phyloP scores from a whole-genome alignment of 2,329 filamentous ascomycete genomes.

The Microascus cirrosus region DNA sequence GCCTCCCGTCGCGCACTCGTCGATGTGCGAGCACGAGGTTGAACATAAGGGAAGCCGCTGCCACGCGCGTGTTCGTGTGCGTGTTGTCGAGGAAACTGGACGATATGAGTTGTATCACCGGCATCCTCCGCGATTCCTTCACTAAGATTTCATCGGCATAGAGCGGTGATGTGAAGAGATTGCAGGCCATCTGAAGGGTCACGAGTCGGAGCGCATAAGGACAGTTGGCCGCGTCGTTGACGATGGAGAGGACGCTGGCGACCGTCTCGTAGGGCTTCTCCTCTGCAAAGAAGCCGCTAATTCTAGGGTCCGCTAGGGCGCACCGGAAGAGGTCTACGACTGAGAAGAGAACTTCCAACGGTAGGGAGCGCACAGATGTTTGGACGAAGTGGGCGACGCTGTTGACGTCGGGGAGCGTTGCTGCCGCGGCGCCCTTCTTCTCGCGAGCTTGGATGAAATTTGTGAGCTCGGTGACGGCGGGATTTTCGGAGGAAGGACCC shows the following conservation, averaged over 20 bases:
- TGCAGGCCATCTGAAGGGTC: conserved; percentile 72
- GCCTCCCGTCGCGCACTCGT: conserved; percentile 45
- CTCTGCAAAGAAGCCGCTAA: conserved; percentile 75
- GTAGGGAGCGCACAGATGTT: conserved; percentile 40
- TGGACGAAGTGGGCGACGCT: conserved; percentile 52
- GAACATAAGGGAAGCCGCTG: conserved; percentile 72
- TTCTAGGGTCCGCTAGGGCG: conserved; percentile 63
- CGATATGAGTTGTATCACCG: conserved; percentile 60
- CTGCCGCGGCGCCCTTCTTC: conserved; percentile 47
- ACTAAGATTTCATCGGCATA: conserved; percentile 54
- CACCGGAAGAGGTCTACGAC: conserved; percentile 77
- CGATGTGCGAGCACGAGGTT: conserved; percentile 68
- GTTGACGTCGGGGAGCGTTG: conserved; percentile 59
- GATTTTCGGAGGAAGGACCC: conserved; percentile 41
- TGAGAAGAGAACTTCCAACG: conserved; percentile 60
- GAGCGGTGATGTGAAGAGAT: conserved; percentile 67
- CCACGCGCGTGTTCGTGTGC: conserved; percentile 65
- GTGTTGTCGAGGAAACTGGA: conserved; percentile 68
- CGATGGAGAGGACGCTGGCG: conserved; percentile 44
- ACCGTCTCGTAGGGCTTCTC: conserved; percentile 57
- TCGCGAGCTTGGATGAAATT: conserved; percentile 58
- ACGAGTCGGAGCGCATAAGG: conserved; percentile 79
- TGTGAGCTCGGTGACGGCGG: conserved; percentile 52
- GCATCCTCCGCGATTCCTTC: conserved; percentile 36
- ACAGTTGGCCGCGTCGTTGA: conserved; percentile 44